phyloP scores from a whole-genome alignment of 2,329 filamentous ascomycete species.

The Beauveria scarabaeidicola region DNA sequence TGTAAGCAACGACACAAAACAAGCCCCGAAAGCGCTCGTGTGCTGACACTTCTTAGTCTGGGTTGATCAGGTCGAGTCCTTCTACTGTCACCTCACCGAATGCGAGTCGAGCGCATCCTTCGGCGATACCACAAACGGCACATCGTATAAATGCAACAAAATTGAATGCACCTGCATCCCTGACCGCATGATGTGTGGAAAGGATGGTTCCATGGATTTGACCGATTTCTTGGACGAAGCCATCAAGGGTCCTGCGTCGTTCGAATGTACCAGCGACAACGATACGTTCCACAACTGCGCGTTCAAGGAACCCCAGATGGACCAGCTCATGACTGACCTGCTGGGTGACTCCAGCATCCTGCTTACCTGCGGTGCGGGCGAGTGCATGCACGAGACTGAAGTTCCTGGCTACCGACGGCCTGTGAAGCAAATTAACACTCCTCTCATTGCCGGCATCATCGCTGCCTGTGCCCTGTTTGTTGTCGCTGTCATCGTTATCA shows the following conservation, averaged over 20 bases:
- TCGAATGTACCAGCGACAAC: slow-evolving; percentile 61
- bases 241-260: slow-evolving; percentile 82
- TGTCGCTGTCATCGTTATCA: slow-evolving; percentile 70
- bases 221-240: slow-evolving; percentile 74
- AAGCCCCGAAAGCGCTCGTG: background rate
- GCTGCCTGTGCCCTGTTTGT: slow-evolving; percentile 78
- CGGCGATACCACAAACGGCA: slow-evolving; percentile 65
- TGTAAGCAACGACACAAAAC: slow-evolving; percentile 46
- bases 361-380: slow-evolving; percentile 72
- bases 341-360: slow-evolving; percentile 90
- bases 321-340: slow-evolving; percentile 75
- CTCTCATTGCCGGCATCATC: slow-evolving; percentile 89
- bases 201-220: slow-evolving; percentile 84
- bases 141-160: slow-evolving; percentile 74
- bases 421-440: slow-evolving; percentile 29
- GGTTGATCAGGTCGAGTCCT: slow-evolving; percentile 89
- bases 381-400: slow-evolving; percentile 88
- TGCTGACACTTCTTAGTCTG: slow-evolving; percentile 53
- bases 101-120: slow-evolving; percentile 68
- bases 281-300: slow-evolving; percentile 59
- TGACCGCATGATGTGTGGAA: slow-evolving; percentile 88
- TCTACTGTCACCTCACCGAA: slow-evolving; percentile 83
- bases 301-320: slow-evolving; percentile 89
- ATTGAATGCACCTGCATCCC: slow-evolving; percentile 83
- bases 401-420: slow-evolving; percentile 76